Percentiles rank a stretch among this genome's conserved stretches.
phyloP scores from a whole-genome alignment of 2,329 filamentous ascomycete genomes.

The Calonectria hawksworthii region DNA sequence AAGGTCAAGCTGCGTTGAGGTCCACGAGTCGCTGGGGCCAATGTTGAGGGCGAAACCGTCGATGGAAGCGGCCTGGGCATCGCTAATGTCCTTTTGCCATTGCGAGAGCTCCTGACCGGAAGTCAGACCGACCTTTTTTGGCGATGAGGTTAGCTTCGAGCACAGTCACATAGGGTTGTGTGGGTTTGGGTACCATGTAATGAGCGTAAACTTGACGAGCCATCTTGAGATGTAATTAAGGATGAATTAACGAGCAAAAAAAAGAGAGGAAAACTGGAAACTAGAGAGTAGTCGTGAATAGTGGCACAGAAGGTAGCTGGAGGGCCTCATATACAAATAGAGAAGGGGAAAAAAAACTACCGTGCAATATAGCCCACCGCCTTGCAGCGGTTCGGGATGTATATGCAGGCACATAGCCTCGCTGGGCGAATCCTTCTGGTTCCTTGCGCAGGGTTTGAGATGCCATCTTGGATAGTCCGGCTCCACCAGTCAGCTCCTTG shows the following conservation, averaged over 20 bases:
- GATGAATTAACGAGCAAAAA: no score
- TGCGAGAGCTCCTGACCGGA: constrained; percentile 46
- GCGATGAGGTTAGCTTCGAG: neutral
- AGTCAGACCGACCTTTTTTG: constrained; percentile 47
- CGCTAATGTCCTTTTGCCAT: constrained; percentile 52
- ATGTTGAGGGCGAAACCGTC: constrained; percentile 60
- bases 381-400: neutral
- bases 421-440: neutral
- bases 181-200: constrained; percentile 43
- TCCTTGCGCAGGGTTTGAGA: neutral
- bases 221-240: constrained; percentile 35
- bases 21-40: constrained; percentile 51
- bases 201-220: constrained; percentile 47
- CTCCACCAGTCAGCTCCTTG: neutral
- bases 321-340: neutral
- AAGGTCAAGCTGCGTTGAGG: constrained; percentile 46
- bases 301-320: no score
- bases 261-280: neutral
- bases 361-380: neutral
- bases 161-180: neutral
- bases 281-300: neutral
- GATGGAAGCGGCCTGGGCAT: constrained; percentile 53
- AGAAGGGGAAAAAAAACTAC: neutral
- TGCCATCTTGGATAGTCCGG: neutral
- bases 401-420: constrained; percentile 12